phyloP scores from a whole-genome alignment of 495 filamentous ascomycete genomes.

The Xylaria flabelliformis region DNA sequence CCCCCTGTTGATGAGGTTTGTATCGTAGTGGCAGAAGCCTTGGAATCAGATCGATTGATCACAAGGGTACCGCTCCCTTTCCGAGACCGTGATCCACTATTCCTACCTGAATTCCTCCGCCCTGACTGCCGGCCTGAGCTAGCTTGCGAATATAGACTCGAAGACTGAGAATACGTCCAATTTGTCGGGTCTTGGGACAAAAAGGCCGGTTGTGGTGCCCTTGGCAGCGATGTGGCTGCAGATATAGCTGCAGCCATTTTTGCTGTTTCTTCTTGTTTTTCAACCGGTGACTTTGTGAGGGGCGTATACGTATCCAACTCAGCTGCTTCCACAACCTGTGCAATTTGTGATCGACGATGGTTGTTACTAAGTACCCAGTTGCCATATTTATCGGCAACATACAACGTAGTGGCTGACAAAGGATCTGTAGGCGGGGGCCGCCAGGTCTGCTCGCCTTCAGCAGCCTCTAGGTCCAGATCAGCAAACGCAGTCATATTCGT shows the following conservation, averaged over 20 bases:
- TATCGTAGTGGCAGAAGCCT: slow-evolving; percentile 42
- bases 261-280: slow-evolving; percentile 40
- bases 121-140: slow-evolving; percentile 26
- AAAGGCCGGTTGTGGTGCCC: slow-evolving; percentile 30
- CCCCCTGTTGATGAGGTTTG: slow-evolving; percentile 35
- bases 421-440: slow-evolving; percentile 48
- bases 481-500: slow-evolving; percentile 58
- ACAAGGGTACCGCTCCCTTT: slow-evolving; percentile 32
- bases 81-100: slow-evolving; percentile 28
- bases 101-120: slow-evolving; percentile 23
- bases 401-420: slow-evolving; percentile 46
- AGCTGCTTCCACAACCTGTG: slow-evolving; percentile 29
- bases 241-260: slow-evolving; percentile 39
- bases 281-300: slow-evolving; percentile 48
- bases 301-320: slow-evolving; percentile 49
- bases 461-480: slow-evolving; percentile 40
- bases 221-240: slow-evolving; percentile 27
- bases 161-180: slow-evolving; percentile 30
- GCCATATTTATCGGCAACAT: slow-evolving; percentile 51
- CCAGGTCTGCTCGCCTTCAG: slow-evolving; percentile 45
- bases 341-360: slow-evolving; percentile 31
- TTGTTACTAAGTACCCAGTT: slow-evolving; percentile 52
- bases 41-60: slow-evolving; percentile 35
- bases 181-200: slow-evolving; percentile 26
- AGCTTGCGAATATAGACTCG: slow-evolving; percentile 40